phyloP scores from a whole-genome alignment of 1,284 basidiomycete genomes.

The Ganoderma boninense region DNA sequence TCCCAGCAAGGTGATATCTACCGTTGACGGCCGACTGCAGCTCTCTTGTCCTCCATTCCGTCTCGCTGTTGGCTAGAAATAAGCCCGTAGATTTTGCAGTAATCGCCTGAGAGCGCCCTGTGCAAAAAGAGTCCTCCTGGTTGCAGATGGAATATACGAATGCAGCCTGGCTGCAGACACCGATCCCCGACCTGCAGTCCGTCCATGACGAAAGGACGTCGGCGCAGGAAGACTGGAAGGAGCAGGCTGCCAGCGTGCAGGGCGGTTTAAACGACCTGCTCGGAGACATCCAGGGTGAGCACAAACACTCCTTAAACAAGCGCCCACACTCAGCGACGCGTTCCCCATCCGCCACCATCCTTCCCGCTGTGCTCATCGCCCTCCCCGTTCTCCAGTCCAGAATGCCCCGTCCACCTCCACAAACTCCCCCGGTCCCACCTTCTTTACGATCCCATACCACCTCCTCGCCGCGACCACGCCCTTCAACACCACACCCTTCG shows the following conservation, averaged over 20 bases:
- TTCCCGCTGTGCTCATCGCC: slow-evolving; percentile 27
- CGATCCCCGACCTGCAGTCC: slow-evolving; percentile 49
- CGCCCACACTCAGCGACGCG: slow-evolving; percentile 31
- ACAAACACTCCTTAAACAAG: slow-evolving; percentile 33
- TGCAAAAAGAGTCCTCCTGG: slow-evolving; percentile 49
- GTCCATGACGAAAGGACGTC: slow-evolving; percentile 49
- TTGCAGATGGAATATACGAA: slow-evolving; percentile 60
- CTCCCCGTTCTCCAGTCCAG: slow-evolving; percentile 30
- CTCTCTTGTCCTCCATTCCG: slow-evolving; percentile 44
- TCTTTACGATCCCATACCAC: slow-evolving; percentile 44
- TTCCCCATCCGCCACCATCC: slow-evolving; percentile 20
- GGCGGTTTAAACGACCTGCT: slow-evolving; percentile 52
- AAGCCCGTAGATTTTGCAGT: slow-evolving; percentile 61
- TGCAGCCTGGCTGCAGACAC: slow-evolving; percentile 65
- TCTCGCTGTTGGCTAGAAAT: slow-evolving; percentile 54
- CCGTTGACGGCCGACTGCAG: slow-evolving; percentile 33
- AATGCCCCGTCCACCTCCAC: slow-evolving; percentile 40
- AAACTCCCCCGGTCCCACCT: slow-evolving; percentile 49
- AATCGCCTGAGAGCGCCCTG: slow-evolving; percentile 57
- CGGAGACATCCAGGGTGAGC: slow-evolving; percentile 48
- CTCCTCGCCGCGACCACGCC: slow-evolving; percentile 51
- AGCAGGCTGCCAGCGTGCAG: slow-evolving; percentile 45
- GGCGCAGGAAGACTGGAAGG: slow-evolving; percentile 57
- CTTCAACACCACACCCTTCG: slow-evolving; percentile 62
- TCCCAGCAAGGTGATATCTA: slow-evolving; percentile 41